These are phyloP conservation scores for Podospora conica DNA, from an alignment of 495 filamentous ascomycete species.

Conservation along the genomic window DNA sequence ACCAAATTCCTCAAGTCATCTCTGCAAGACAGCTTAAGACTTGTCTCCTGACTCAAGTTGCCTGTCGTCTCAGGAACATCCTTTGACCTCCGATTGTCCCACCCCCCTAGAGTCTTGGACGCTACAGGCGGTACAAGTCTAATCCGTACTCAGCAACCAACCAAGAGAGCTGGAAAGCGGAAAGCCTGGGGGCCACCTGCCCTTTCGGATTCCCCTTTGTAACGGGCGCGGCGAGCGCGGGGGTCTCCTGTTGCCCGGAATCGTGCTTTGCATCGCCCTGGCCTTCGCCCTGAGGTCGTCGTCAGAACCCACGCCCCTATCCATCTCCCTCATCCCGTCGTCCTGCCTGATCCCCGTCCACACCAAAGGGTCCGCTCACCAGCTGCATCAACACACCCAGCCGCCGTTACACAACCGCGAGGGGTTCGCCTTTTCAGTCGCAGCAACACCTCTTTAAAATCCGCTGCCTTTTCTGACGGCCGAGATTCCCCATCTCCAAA, in stretches of 20 bases:
- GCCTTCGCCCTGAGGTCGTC: not conserved
- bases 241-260: not conserved
- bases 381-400: not conserved
- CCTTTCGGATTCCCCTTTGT: not conserved
- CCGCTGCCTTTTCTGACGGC: not conserved
- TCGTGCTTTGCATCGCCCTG: not conserved
- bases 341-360: no score
- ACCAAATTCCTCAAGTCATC: not conserved
- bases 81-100: not conserved
- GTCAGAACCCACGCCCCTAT: not conserved
- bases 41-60: not conserved
- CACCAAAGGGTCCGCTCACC: no score
- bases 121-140: not conserved
- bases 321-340: no score
- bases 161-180: not conserved
- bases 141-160: not conserved
- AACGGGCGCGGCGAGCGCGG: not conserved
- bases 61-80: not conserved
- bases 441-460: not conserved
- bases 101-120: not conserved
- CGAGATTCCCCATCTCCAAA: not conserved
- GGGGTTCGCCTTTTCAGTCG: not conserved
- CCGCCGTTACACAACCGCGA: not conserved
- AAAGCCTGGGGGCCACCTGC: not conserved
- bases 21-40: not conserved